Base-by-base conservation (phyloP, 2,329 filamentous ascomycete species). In the Pseudocercospora macadamiae region DNA sequence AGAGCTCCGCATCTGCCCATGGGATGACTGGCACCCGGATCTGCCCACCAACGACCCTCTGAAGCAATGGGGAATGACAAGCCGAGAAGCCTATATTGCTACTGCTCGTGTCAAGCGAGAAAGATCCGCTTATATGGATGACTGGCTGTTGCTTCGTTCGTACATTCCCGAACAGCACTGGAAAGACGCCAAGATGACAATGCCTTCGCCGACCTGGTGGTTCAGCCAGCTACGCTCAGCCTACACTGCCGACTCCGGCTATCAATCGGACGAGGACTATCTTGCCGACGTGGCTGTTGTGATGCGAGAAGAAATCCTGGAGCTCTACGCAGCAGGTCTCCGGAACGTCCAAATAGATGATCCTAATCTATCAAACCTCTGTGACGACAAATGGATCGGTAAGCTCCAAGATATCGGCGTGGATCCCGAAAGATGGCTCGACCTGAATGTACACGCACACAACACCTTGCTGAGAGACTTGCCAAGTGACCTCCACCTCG, bases 371-470 rank as follows among this genome's bases (percentile, higher is more conserved):
- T 75, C 77, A 5, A 61, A 89, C 73, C 90, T 90, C 74, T 90
- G 88, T 75, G 88, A 84, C 18, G 79, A 88, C 6, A 54, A 84
- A 86, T 72, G 89, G 90, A 82, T 82, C 88, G 32, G 76, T 82
- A 48, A 87, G 87, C 16, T 90, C 86, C 83, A 82, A 83, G 53
- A 82, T 82, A 12, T 89, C 91, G 70, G 75, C 81, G 52, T 80
- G 85, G 67, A 90, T 91, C 71, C 82, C 82, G 51, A 84, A 85
- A 73, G 83, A 83, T 2, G 39, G n/a, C 83, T 88, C 6, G 87
- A 89, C 48, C 85, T 87, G 64, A 84, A 90, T 42, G 82, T 92
- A 19, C 86, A 90, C 64, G 83, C 86, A 26, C 92, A 92, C 75
- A 88, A 92, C 80, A 91, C 91, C 73, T 86, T 89, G 74, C 84